Evolutionary conservation across 1,284 basidiomycete species (phyloP).

Genomic region (Neonothopanus nambi): DNA sequence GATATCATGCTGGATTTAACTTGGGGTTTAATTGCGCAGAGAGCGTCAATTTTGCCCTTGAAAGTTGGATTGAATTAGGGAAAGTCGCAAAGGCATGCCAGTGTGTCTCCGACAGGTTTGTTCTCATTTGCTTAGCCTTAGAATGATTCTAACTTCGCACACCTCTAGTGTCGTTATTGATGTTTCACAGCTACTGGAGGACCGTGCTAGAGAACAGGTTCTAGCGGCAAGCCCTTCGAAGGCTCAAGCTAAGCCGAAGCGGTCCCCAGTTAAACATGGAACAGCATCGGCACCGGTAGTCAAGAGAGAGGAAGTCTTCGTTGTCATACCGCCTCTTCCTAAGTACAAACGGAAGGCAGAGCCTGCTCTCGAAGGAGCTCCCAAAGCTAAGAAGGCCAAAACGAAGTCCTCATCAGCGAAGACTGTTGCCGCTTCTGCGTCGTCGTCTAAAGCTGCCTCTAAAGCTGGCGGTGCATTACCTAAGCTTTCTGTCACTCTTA

Average conservation of each 20-base stretch:
- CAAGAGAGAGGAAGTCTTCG: conserved; percentile 11
- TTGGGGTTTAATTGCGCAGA: conserved; percentile 98
- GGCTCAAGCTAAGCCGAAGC: conserved; percentile 10
- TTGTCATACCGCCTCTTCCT: conserved; percentile 17
- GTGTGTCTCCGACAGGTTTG: conserved; percentile 82
- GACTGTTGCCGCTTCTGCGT: conserved; percentile 12
- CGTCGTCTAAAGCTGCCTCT: conserved; percentile 6
- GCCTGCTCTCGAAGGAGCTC: conserved; percentile 24
- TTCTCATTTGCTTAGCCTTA: conserved; percentile 12
- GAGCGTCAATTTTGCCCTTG: conserved; percentile 96
- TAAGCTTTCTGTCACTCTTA: conserved; percentile 57
- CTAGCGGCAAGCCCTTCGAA: conserved; percentile 15
- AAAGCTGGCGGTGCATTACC: conserved; percentile 20
- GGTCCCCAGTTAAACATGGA: conserved; percentile 16
- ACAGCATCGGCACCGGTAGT: conserved; percentile 20
- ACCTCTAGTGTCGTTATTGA: conserved; percentile 82
- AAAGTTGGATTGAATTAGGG: conserved; percentile 92
- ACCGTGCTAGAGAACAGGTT: conserved; percentile 47
- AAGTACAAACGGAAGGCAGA: conserved; percentile 38
- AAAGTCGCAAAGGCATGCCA: conserved; percentile 79
- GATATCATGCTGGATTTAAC: conserved; percentile 97
- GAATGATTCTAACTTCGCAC: conserved; percentile 11
- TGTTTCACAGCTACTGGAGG: conserved; percentile 78
- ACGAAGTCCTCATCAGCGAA: conserved; percentile 8
- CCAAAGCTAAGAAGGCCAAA: conserved; percentile 38